Percentiles rank a stretch among this genome's conserved stretches.
These are phyloP conservation scores for Vaccinium corymbosum DNA, from an alignment of 148 eudicot species.

Conservation along the genomic window DNA sequence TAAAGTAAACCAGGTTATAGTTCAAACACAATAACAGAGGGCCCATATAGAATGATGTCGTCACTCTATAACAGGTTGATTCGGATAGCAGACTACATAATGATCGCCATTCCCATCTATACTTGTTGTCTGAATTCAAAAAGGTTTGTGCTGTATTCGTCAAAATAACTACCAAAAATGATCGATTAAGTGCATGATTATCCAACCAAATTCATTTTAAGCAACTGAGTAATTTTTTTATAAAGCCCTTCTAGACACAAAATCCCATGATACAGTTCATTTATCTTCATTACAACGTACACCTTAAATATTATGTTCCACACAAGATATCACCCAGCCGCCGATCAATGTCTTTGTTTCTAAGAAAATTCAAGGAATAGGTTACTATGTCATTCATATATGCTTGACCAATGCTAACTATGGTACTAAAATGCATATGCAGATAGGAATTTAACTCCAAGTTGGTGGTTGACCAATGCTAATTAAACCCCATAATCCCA, in stretches of 20 bases:
- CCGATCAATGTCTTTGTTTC: neutral
- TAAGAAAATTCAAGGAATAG: neutral
- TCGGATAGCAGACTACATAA: neutral
- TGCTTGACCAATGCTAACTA: neutral
- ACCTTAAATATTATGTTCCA: neutral
- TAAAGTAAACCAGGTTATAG: slow-evolving; percentile 8
- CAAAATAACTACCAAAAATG: neutral
- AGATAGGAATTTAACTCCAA: neutral
- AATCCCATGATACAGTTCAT: neutral
- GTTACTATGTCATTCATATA: neutral
- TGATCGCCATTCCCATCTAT: neutral
- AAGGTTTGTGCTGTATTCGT: neutral
- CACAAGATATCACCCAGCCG: neutral
- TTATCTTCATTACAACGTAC: neutral
- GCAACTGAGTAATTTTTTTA: neutral
- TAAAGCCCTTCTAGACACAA: neutral
- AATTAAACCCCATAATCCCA: slow-evolving; percentile 5
- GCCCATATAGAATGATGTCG: neutral
- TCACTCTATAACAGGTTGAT: neutral
- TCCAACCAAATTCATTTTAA: neutral
- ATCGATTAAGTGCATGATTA: neutral
- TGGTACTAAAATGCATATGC: neutral
- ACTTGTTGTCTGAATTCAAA: neutral
- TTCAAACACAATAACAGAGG: neutral
- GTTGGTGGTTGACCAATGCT: neutral